Base-by-base conservation (phyloP, 495 filamentous ascomycete genomes). In the Neurospora sp. region DNA sequence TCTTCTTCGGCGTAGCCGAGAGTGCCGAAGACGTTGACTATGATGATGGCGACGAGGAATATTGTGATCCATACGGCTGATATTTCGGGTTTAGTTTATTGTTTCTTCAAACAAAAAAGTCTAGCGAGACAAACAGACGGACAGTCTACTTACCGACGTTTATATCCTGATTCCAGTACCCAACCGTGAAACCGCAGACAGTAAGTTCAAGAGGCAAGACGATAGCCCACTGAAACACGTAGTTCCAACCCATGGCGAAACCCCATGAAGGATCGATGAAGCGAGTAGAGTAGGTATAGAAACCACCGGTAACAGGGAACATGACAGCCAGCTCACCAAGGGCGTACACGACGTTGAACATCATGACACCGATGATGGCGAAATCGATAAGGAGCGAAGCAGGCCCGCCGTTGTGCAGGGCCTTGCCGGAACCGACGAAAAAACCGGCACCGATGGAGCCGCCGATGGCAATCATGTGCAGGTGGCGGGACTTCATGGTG, bases 231-330 rank as follows among this genome's bases (percentile, higher is more conserved):
- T 87, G 84, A 69, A 92, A 83, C 71, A 89, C 88, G 77, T 93
- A 93, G 78, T 92, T 89, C 89, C 90, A 93, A 71, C 93, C 93
- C 86, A 97, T 94, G 74, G 93, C 92, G 79, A 97, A 96, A 69
- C 93, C 93, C 86, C 93, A 89, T 72, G 90, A 90, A 13, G 91
- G 89, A 75, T 93, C 90, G 74, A 93, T 89, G 76, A 94, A 91
- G 73, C 92, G 89, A 72, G 90, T 85, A 62, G 92, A 91, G 74
- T 92, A 93, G 39, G 91, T 85, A 39, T 87, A 87, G 81, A 88
- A 84, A 74, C 85, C 82, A 79, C 86, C 86, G 74, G 84, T 84
- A 80, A 92, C 84, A 17, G 92, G 92, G 75, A 88, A 93, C 85
- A 92, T 86, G 74, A 92, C 87, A 45, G 91, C 89, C 72, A 93